Evolutionary conservation across 2,329 filamentous ascomycete species (phyloP).

Genomic region (Colletotrichum tamarilloi): DNA sequence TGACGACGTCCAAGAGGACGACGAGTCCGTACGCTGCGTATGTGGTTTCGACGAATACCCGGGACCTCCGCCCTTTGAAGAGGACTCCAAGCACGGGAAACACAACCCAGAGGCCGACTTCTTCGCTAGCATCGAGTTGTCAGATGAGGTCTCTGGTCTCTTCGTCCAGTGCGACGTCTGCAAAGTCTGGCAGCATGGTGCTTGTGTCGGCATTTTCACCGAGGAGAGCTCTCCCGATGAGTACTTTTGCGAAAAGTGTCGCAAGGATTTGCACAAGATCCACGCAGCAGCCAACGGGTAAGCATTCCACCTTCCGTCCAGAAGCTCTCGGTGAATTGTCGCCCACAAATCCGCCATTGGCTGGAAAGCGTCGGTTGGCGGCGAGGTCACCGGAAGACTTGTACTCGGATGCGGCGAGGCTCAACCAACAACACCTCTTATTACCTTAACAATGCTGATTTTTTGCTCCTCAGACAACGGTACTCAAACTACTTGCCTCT

Average conservation of each 20-base stretch:
- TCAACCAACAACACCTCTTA: not conserved
- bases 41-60: constrained; percentile 97
- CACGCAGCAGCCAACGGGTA: constrained; percentile 87
- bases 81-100: constrained; percentile 63
- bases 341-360: constrained; percentile 19
- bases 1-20: constrained; percentile 82
- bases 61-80: constrained; percentile 76
- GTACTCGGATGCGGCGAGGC: not conserved
- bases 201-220: constrained; percentile 96
- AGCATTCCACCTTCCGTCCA: constrained; percentile 49
- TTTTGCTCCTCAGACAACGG: constrained; percentile 61
- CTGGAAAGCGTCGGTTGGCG: not conserved
- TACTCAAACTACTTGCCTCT: constrained; percentile 75
- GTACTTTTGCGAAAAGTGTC: constrained; percentile 97
- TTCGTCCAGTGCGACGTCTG: constrained; percentile 98
- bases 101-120: constrained; percentile 68
- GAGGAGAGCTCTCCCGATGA: constrained; percentile 93
- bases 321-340: constrained; percentile 9
- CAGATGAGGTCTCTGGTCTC: constrained; percentile 90
- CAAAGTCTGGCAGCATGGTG: constrained; percentile 99
- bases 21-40: constrained; percentile 95
- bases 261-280: constrained; percentile 90
- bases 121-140: constrained; percentile 70
- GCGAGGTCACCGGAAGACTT: not conserved
- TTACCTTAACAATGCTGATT: constrained; percentile 8